These are phyloP conservation scores for Acanthamoeba castellanii DNA, from an alignment of 208 protist genomes.

Conservation along the genomic window DNA sequence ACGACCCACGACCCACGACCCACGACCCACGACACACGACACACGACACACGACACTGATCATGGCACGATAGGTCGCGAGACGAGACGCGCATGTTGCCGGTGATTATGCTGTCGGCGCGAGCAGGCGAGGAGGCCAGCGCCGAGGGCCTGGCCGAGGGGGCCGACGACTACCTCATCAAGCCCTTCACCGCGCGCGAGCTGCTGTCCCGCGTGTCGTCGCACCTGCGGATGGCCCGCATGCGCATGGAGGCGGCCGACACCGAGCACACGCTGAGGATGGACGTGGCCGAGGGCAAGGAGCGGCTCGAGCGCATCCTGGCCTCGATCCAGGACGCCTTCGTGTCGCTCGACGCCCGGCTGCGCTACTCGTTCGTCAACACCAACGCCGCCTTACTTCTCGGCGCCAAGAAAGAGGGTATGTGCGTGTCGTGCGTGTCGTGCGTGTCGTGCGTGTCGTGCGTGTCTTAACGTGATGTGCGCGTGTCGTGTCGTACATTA, in stretches of 20 bases:
- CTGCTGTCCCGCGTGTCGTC: slow-evolving; percentile 59
- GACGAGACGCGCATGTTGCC: slow-evolving; percentile 35
- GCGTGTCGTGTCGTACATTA: neutral
- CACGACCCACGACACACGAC: too few species aligned
- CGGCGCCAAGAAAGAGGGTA: slow-evolving; percentile 54
- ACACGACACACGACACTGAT: neutral
- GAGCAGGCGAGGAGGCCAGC: slow-evolving; percentile 74
- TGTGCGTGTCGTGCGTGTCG: too few species aligned
- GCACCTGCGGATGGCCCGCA: neutral
- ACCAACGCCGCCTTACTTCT: neutral
- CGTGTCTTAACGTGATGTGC: neutral
- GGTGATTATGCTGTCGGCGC: slow-evolving; percentile 77
- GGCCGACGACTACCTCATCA: slow-evolving; percentile 79
- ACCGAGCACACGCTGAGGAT: neutral
- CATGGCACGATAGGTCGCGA: too few species aligned
- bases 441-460: neutral
- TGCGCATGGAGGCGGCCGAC: neutral
- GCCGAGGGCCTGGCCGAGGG: slow-evolving; percentile 69
- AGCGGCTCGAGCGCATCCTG: slow-evolving; percentile 47
- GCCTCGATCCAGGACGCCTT: slow-evolving; percentile 55
- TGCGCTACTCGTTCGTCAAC: slow-evolving; percentile 49
- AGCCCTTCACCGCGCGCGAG: slow-evolving; percentile 74
- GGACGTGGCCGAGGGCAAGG: slow-evolving; percentile 15
- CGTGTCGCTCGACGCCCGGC: neutral
- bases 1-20: too few species aligned